Evolutionary conservation across 2,329 filamentous ascomycete genomes (phyloP), one percentile per base, ranked within the genome.

Genomic region (Fonsecaea nubica): DNA sequence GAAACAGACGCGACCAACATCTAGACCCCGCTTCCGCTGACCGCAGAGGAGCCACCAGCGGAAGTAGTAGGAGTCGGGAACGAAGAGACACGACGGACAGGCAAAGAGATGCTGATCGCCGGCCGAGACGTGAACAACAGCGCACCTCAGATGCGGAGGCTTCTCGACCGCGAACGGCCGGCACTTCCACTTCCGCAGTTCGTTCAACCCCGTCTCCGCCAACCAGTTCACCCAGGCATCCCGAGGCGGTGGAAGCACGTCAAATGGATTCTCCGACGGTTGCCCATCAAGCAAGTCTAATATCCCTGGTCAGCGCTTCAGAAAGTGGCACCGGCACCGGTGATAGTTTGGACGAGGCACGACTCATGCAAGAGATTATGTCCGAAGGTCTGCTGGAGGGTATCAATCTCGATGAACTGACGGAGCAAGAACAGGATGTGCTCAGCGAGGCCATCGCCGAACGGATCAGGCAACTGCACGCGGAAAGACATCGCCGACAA

Each of bases 371-470:
- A 52, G 92, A 96, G 75, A 97, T 96, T 66, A 86, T 93, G 72
- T 90, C 94, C 70, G 92, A 97, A 75, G 93, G 94, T 0, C 80
- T 97, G 21, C 79, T 97, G 38, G 92, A 97, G 73, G 93, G 92
- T 18, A 88, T 97, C 55, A 93, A 97, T 75, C 81, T 97, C 63
- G 91, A 95, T 73, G 93, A 93, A 70, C 88, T 97, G 62, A 93
- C 94, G 69, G 84, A 92, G 15, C 87, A 83, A 57, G 91, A 93
- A 74, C 92, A 97, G 75, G 93, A 97, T 74, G 92, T 96, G 74
- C 87, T 98, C 15, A 96, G 92, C 70, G 91, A 94, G 74, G 89
- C 91, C 66, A 97, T 98, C 72, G 93, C 93, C 1, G 92, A 96
- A 74, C 92, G 92, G 1, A 97, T 96, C 75, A 84, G 92, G 65